Base-by-base conservation (phyloP, 768 basidiomycete species). In the Tylopilus felleus region DNA sequence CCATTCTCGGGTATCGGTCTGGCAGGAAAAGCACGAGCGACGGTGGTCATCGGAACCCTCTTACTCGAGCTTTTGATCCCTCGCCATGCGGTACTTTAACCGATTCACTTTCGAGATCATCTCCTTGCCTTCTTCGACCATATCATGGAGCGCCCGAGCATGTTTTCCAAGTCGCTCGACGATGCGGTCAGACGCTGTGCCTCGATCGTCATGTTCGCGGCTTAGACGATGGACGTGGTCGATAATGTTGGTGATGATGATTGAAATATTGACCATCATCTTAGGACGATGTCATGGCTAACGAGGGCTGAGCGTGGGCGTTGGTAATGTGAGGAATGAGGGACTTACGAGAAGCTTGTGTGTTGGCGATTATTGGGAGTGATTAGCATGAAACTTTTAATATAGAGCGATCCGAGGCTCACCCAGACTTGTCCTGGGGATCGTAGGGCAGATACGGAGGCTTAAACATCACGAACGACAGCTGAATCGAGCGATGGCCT, bases 51-150 rank as follows among this genome's bases (percentile, higher is more conserved):
- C n/a, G n/a, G 16, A 17, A 31, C 8, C 65, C 82, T 66, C 63
- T n/a, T n/a, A 92, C 91, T 83, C 77, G 52, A 93, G 67, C 23
- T 74, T 64, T 48, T 80, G 80, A 69, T 96, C 86, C 57, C 88
- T 77, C 0, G 82, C 85, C 89, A 97, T 95, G 64, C 87, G 83
- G 71, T 93, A 90, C 73, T 96, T 98, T 56, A 98, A 72, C 66
- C 81, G 80, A 62, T 85, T 83, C 46, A 90, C 75, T 64, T 80
- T 77, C 53, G 81, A 78, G 50, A 98, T 93, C 55, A 97, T 83
- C 14, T 61, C 73, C 64, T 86, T 90, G 1, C 90, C 93, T 67
- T 97, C 91, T n/a, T 70, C 69, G 38, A 93, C 72, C 68, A 77
- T 80, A 53, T 65, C 72, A 14, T 76, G 67, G 13, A 75, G 49